Percentiles rank a stretch among this genome's conserved stretches.
phyloP scores from a whole-genome alignment of 1,139 yeast genomes.

The Spencermartinsiella ligniputridi region DNA sequence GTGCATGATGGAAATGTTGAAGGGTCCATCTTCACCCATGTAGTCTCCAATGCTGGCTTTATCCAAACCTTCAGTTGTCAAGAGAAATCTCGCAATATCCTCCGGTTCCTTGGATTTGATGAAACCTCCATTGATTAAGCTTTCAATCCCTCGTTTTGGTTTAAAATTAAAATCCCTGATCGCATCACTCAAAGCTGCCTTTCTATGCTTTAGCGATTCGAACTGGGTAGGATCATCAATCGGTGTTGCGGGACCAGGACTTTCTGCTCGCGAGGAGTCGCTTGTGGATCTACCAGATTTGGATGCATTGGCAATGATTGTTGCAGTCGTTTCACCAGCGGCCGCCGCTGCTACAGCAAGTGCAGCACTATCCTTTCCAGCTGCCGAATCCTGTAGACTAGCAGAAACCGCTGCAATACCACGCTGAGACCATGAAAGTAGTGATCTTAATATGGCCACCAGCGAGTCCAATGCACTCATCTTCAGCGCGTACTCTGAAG shows the following conservation, averaged over 20 bases:
- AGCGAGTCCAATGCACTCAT: conserved; percentile 75
- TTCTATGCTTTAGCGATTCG: conserved; percentile 77
- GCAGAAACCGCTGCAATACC: conserved; percentile 42
- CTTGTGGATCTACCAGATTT: conserved; percentile 2
- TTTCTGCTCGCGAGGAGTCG: not conserved
- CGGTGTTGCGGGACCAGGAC: conserved; percentile 7
- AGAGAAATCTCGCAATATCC: conserved; percentile 69
- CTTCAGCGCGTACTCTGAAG: conserved; percentile 70
- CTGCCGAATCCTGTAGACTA: conserved; percentile 12
- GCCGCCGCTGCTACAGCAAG: conserved; percentile 11
- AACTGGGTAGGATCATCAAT: conserved; percentile 78
- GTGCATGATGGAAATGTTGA: conserved; percentile 81
- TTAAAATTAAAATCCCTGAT: conserved; percentile 75
- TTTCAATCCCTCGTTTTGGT: conserved; percentile 73
- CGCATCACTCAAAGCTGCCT: conserved; percentile 76
- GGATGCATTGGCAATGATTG: conserved; percentile 6
- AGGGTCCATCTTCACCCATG: conserved; percentile 83
- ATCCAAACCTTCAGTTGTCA: conserved; percentile 76
- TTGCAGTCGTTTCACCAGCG: conserved; percentile 13
- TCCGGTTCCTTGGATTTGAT: conserved; percentile 56
- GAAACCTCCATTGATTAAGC: conserved; percentile 59
- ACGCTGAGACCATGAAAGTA: conserved; percentile 85
- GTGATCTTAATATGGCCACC: conserved; percentile 76
- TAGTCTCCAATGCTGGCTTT: conserved; percentile 85
- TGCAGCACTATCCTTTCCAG: conserved; percentile 5